Percentiles rank a stretch among this genome's conserved stretches.
These are phyloP conservation scores for Lignosus rhinocerotis DNA, from an alignment of 1,284 basidiomycete genomes.

Conservation along the genomic window DNA sequence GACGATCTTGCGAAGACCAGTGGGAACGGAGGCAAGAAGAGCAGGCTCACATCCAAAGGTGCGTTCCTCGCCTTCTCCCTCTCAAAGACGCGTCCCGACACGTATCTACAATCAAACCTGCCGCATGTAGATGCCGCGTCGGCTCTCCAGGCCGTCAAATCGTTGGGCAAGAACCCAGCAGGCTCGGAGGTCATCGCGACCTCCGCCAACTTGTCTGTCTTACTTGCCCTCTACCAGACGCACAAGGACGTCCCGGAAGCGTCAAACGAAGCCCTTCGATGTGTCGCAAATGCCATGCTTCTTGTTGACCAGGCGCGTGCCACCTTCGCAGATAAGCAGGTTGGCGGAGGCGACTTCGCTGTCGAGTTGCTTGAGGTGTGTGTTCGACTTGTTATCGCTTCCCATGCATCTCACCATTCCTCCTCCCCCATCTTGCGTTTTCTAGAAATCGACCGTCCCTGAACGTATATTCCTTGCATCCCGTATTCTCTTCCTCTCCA, in stretches of 20 bases:
- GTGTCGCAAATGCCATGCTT: conserved; percentile 74
- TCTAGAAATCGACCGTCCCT: conserved; percentile 59
- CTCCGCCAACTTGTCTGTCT: conserved; percentile 49
- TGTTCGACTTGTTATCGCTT: not conserved
- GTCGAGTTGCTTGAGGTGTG: conserved; percentile 64
- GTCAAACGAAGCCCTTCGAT: conserved; percentile 68
- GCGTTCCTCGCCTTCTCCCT: conserved; percentile 14
- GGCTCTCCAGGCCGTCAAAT: conserved; percentile 75
- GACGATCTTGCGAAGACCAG: conserved; percentile 52
- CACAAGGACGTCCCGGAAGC: conserved; percentile 62
- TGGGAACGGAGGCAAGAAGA: conserved; percentile 37
- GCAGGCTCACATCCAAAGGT: conserved; percentile 57
- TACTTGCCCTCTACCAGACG: conserved; percentile 50
- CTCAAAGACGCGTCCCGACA: not conserved
- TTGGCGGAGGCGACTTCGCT: conserved; percentile 61
- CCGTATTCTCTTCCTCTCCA: conserved; percentile 74
- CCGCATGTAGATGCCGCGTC: conserved; percentile 51
- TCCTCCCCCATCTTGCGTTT: not conserved
- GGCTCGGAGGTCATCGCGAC: conserved; percentile 68
- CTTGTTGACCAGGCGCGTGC: conserved; percentile 62
- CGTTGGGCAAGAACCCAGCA: conserved; percentile 68
- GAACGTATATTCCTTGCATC: conserved; percentile 74
- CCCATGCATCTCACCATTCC: conserved; percentile 4
- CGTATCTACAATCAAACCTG: not conserved
- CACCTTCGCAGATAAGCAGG: conserved; percentile 55